These are phyloP conservation scores for Yamadazyma pseudoaaseri DNA, from an alignment of 1,139 yeast genomes.

Conservation along the genomic window DNA sequence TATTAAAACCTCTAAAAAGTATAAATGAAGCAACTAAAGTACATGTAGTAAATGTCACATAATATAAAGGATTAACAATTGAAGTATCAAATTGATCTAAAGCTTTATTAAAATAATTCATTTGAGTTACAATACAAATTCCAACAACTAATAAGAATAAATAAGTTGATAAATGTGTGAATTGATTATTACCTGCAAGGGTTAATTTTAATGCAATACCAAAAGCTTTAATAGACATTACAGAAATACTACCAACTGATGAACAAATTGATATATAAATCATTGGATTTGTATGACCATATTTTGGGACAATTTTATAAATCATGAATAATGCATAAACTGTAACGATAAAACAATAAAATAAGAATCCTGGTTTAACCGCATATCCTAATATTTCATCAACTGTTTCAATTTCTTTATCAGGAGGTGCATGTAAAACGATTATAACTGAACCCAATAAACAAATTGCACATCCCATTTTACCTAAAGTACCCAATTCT, in stretches of 20 bases:
- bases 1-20: slow-evolving; percentile 83
- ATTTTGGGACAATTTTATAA: slow-evolving; percentile 75
- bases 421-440: slow-evolving; percentile 91
- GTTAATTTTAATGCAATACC: slow-evolving; percentile 90
- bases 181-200: slow-evolving; percentile 85
- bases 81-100: slow-evolving; percentile 92
- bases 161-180: slow-evolving; percentile 80
- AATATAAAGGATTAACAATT: slow-evolving; percentile 86
- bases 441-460: slow-evolving; percentile 87
- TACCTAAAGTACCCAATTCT: slow-evolving; percentile 86
- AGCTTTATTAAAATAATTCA: slow-evolving; percentile 93
- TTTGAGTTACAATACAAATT: slow-evolving; percentile 82
- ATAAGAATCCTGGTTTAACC: slow-evolving; percentile 72
- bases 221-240: slow-evolving; percentile 90
- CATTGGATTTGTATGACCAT: slow-evolving; percentile 85
- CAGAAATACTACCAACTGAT: slow-evolving; percentile 86
- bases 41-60: slow-evolving; percentile 88
- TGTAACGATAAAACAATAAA: slow-evolving; percentile 62
- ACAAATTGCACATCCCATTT: slow-evolving; percentile 92
- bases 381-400: slow-evolving; percentile 87
- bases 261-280: slow-evolving; percentile 88
- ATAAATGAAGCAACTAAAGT: slow-evolving; percentile 86
- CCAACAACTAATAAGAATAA: slow-evolving; percentile 77
- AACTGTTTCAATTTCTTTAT: slow-evolving; percentile 82
- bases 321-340: slow-evolving; percentile 76